These are phyloP conservation scores for Fusarium graminum DNA, from an alignment of 2,329 filamentous ascomycete species.

Conservation along the genomic window DNA sequence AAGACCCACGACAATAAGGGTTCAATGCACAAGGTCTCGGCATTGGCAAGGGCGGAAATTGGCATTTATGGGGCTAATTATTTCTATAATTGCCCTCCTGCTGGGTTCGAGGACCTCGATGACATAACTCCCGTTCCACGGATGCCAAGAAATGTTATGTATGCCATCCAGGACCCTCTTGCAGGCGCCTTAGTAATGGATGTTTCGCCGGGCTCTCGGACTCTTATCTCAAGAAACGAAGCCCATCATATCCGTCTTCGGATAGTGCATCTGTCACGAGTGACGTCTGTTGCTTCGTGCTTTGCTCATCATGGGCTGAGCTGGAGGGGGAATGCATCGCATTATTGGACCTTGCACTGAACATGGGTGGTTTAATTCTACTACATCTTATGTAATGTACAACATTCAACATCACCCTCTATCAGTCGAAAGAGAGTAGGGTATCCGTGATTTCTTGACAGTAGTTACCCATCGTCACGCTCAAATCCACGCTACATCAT, in stretches of 20 bases:
- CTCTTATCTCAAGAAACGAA: neutral
- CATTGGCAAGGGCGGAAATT: constrained; percentile 22
- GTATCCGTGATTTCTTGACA: neutral
- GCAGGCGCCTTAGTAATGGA: neutral
- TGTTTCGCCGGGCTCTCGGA: constrained; percentile 6
- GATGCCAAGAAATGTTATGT: constrained; percentile 20
- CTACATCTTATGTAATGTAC: neutral
- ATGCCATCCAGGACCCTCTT: constrained; percentile 11
- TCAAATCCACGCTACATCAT: neutral
- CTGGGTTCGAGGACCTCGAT: constrained; percentile 16
- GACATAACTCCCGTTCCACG: constrained; percentile 14
- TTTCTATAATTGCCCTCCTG: constrained; percentile 4
- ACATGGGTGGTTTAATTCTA: constrained; percentile 20
- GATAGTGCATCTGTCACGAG: constrained; percentile 16
- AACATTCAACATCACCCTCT: neutral
- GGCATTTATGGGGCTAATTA: constrained; percentile 19
- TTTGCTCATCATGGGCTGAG: constrained; percentile 37
- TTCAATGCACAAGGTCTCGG: constrained; percentile 6
- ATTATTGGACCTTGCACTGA: constrained; percentile 27
- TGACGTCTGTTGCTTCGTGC: constrained; percentile 33
- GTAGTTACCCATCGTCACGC: neutral
- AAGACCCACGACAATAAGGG: constrained; percentile 12
- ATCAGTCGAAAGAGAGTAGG: neutral
- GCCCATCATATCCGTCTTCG: constrained; percentile 10
- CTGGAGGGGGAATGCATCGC: constrained; percentile 6